phyloP scores from a whole-genome alignment of 2,329 filamentous ascomycete genomes.

The Raffaelea albimanens region DNA sequence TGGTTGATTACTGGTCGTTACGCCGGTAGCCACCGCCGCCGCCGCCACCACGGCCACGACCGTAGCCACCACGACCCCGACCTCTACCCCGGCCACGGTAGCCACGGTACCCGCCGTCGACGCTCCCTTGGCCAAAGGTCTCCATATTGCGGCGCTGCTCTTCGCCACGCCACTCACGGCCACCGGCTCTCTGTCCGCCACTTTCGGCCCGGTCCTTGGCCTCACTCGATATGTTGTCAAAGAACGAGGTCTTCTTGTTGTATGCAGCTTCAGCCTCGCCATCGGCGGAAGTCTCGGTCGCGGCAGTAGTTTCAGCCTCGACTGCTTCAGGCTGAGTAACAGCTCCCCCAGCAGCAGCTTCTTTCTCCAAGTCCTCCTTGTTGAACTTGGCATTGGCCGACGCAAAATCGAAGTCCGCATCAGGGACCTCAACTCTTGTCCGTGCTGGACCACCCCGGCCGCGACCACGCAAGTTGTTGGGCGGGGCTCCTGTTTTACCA shows the following conservation, averaged over 20 bases:
- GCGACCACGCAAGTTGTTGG: conserved; percentile 24
- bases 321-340: conserved; percentile 9
- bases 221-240: conserved; percentile 96
- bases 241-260: conserved; percentile 86
- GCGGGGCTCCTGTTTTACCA: background rate
- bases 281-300: conserved; percentile 9
- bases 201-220: conserved; percentile 78
- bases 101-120: conserved; percentile 68
- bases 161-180: conserved; percentile 81
- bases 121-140: conserved; percentile 93
- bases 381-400: conserved; percentile 81
- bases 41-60: conserved; percentile 25
- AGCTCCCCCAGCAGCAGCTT: conserved; percentile 61
- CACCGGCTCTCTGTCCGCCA: conserved; percentile 57
- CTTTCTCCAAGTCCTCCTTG: conserved; percentile 77
- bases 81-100: conserved; percentile 75
- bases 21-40: conserved; percentile 13
- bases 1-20: conserved; percentile 3
- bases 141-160: conserved; percentile 95
- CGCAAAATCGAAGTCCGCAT: conserved; percentile 88
- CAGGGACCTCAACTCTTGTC: conserved; percentile 76
- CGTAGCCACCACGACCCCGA: conserved; percentile 44
- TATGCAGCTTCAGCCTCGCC: conserved; percentile 43
- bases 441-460: conserved; percentile 30
- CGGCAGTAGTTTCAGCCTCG: conserved; percentile 26